phyloP scores from a whole-genome alignment of 2,329 filamentous ascomycete genomes.

The Cyphellophora attinorum region DNA sequence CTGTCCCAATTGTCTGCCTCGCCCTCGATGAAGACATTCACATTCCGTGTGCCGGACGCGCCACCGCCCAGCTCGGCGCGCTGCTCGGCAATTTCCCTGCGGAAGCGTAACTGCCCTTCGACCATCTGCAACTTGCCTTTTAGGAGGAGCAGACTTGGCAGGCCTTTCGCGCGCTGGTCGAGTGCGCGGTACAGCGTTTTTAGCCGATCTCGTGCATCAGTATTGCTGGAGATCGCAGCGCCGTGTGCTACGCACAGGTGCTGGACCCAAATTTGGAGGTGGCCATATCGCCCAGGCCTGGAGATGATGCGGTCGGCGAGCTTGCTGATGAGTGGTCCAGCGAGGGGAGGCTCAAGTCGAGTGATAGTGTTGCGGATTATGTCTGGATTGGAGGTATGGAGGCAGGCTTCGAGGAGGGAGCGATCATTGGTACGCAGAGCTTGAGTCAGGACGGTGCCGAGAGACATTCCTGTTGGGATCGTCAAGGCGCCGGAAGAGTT shows the following conservation, averaged over 20 bases:
- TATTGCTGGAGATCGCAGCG: constrained; percentile 76
- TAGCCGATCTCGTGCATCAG: constrained; percentile 71
- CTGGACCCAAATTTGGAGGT: constrained; percentile 89
- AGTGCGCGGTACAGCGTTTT: constrained; percentile 75
- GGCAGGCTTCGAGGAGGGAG: constrained; percentile 81
- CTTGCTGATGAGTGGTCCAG: constrained; percentile 67
- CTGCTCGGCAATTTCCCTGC: constrained; percentile 53
- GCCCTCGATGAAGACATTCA: constrained; percentile 70
- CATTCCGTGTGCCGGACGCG: constrained; percentile 4
- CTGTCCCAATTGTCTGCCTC: constrained; percentile 41
- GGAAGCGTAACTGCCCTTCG: constrained; percentile 75
- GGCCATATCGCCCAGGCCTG: constrained; percentile 78
- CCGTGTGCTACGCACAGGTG: constrained; percentile 90
- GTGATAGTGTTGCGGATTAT: constrained; percentile 85
- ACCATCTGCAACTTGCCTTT: constrained; percentile 96
- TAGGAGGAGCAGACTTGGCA: constrained; percentile 72
- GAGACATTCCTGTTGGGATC: constrained; percentile 63
- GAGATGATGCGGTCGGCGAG: constrained; percentile 79
- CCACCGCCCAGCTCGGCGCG: constrained; percentile 46
- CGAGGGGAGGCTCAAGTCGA: constrained; percentile 75
- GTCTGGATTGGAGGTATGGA: constrained; percentile 65
- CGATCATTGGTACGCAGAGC: constrained; percentile 86
- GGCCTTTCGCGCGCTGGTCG: constrained; percentile 71
- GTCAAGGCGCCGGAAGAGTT: constrained; percentile 40
- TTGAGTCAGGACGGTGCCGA: constrained; percentile 87